Evolutionary conservation across 345 rosid species (phyloP).

Genomic region (Moringa oleifera): DNA sequence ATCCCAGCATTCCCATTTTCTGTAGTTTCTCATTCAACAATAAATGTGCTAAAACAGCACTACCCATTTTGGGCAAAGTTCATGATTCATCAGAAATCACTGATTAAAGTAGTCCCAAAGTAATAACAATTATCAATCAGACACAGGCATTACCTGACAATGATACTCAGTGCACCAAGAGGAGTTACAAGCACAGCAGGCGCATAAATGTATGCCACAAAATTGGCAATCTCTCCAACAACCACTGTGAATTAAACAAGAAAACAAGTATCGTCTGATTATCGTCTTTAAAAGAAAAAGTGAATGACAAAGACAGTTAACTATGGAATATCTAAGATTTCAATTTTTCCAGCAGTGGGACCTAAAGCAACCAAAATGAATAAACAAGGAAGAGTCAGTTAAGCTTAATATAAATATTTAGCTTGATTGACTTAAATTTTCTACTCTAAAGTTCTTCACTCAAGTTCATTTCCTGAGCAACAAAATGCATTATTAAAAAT

Average conservation of each 20-base stretch:
- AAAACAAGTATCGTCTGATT: background rate
- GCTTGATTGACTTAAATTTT: background rate
- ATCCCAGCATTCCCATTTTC: slow-evolving; percentile 70
- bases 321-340: background rate
- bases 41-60: slow-evolving; percentile 75
- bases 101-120: background rate
- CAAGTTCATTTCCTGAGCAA: background rate
- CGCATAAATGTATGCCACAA: slow-evolving; percentile 63
- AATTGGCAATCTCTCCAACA: slow-evolving; percentile 69
- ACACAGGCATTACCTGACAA: slow-evolving; percentile 43
- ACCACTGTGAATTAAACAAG: slow-evolving; percentile 43
- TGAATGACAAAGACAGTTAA: too few species aligned
- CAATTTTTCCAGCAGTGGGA: background rate
- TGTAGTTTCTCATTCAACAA: slow-evolving; percentile 62
- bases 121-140: background rate
- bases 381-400: background rate
- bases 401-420: background rate
- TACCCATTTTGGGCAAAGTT: slow-evolving; percentile 23
- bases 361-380: background rate
- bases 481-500: too few species aligned
- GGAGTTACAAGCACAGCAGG: slow-evolving; percentile 84
- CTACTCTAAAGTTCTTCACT: background rate
- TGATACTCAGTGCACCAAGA: slow-evolving; percentile 72
- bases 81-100: slow-evolving; percentile 20
- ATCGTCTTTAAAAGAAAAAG: background rate